Base-by-base conservation (phyloP, 2,329 filamentous ascomycete genomes). In the Annulohypoxylon truncatum region DNA sequence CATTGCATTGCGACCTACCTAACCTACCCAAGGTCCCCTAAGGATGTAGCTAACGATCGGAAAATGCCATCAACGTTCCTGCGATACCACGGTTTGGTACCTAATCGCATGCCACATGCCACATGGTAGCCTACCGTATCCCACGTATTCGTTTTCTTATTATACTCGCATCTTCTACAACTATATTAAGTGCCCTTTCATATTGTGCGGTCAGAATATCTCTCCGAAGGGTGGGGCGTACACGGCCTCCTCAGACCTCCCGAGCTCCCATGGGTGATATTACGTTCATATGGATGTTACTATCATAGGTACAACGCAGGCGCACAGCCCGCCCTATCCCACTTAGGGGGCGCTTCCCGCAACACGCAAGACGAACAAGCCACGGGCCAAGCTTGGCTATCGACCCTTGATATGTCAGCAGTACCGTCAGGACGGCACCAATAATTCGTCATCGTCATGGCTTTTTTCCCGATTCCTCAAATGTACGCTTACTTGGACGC, bases 91-190 rank as follows among this genome's bases (percentile, higher is more conserved):
- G 55, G 55, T 55, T 64, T 56, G 28, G 29, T 22, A 29, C 28
- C 55, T 31, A 35, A 54, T 53, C 54, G 46, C 61, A 59, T 59
- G 54, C 54, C 54, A 47, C 20, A 42, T 42, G 20, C 50, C 38
- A 20, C 18, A 29, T 24, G 20, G 42, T 44, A 48, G 22, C 38
- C n/a, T 18, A 35, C 26, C 52, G 52, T 54, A 54, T 44, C 13
- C 44, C 24, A 26, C 64, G 64, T 64, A 64, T 56, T 67, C 64
- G 64, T 67, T 63, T 54, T 56, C 59, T 54, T 57, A 60, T 54
- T 57, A 60, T 59, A 53, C 20, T 33, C 44, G 13, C 44, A 12
- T 24, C 7, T 9, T 18, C n/a, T n/a, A n/a, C n/a, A n/a, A n/a
- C n/a, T n/a, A n/a, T n/a, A n/a, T n/a, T n/a, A n/a, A n/a, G n/a